A percentile compares a stretch with the other conserved stretches of the same genome.
These are phyloP conservation scores for Cyclotella distinguenda DNA, from an alignment of 108 stramenopile genomes.

Conservation along the genomic window DNA sequence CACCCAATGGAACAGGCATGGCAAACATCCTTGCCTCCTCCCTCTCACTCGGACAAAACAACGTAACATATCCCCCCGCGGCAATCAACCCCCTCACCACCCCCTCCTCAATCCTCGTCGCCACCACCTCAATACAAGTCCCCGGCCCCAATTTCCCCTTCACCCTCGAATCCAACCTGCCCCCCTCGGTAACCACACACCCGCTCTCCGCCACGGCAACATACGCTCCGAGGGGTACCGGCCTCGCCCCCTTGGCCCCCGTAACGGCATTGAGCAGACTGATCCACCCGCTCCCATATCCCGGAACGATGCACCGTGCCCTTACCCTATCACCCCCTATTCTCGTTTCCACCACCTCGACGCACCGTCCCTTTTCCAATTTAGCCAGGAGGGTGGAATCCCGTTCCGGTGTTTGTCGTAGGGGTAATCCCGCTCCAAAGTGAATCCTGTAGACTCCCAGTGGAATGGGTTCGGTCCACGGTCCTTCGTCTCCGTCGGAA, in stretches of 20 bases:
- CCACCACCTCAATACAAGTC: conserved; percentile 36
- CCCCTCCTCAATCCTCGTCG: conserved; percentile 41
- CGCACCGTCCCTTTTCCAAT: conserved; percentile 32
- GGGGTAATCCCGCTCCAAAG: conserved; percentile 30
- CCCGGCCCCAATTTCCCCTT: conserved; percentile 27
- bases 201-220: conserved; percentile 36
- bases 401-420: conserved; percentile 37
- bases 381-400: conserved; percentile 35
- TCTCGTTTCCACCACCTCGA: conserved; percentile 44
- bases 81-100: conserved; percentile 37
- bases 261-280: conserved; percentile 35
- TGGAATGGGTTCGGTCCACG: conserved; percentile 44
- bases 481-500: conserved; percentile 39
- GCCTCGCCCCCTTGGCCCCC: conserved; percentile 22
- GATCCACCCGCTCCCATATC: conserved; percentile 42
- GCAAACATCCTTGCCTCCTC: conserved; percentile 29
- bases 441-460: conserved; percentile 40
- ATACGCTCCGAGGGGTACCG: conserved; percentile 39
- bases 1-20: conserved; percentile 43
- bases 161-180: conserved; percentile 37
- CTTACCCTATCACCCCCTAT: conserved; percentile 37
- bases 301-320: conserved; percentile 33
- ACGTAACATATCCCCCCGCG: conserved; percentile 33
- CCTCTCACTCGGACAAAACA: conserved; percentile 15
- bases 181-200: conserved; percentile 40